These are phyloP conservation scores for Thermochaetoides thermophila DNA, from an alignment of 495 filamentous ascomycete species.

Conservation along the genomic window DNA sequence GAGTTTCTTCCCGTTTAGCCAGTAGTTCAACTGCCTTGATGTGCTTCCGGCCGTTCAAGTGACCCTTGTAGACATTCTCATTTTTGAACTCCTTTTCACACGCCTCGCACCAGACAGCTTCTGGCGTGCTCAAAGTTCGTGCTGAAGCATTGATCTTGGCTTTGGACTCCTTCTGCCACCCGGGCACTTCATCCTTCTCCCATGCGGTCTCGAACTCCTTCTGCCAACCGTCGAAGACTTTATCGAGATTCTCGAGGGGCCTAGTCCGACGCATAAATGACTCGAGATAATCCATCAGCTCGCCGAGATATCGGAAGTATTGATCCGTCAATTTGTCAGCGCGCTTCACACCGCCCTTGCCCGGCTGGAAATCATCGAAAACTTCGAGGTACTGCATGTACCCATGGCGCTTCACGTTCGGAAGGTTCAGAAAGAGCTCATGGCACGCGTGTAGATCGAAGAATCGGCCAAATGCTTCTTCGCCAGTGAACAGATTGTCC, in stretches of 20 bases:
- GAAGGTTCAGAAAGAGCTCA: constrained; percentile 80
- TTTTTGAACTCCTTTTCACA: constrained; percentile 94
- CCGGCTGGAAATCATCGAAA: constrained; percentile 74
- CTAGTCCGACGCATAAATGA: constrained; percentile 65
- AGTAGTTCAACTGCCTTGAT: constrained; percentile 57
- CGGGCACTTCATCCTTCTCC: constrained; percentile 60
- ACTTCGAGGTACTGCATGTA: constrained; percentile 85
- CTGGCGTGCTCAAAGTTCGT: constrained; percentile 41
- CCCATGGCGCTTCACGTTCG: constrained; percentile 61
- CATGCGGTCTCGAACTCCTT: constrained; percentile 72
- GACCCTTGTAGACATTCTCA: constrained; percentile 81
- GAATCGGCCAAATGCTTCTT: constrained; percentile 81
- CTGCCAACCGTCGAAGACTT: constrained; percentile 58
- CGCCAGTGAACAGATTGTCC: constrained; percentile 87
- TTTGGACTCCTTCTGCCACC: constrained; percentile 55
- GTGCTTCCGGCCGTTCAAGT: constrained; percentile 85
- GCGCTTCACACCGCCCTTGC: constrained; percentile 53
- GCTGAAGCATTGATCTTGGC: constrained; percentile 19
- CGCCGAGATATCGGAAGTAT: constrained; percentile 81
- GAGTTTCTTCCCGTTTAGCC: constrained; percentile 20
- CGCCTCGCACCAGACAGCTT: constrained; percentile 72
- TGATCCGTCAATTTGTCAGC: constrained; percentile 74
- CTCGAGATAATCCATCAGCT: constrained; percentile 69
- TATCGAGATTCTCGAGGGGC: constrained; percentile 71
- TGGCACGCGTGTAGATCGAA: constrained; percentile 75